Evolutionary conservation across 768 basidiomycete genomes (phyloP).

Genomic region (Lactarius indigo): DNA sequence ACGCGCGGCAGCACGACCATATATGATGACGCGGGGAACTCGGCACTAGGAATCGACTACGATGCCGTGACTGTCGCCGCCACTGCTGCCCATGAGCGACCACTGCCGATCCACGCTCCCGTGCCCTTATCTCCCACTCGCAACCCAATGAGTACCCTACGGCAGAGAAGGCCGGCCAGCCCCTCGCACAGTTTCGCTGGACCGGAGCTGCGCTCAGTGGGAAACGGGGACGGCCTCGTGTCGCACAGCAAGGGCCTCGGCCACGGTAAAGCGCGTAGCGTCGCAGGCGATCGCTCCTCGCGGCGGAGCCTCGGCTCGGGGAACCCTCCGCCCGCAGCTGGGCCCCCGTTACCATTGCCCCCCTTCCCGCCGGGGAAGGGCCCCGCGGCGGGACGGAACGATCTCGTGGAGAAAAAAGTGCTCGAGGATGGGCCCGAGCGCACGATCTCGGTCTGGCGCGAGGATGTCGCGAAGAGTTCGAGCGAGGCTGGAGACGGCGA

Average conservation of each 20-base stretch:
- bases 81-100: not conserved
- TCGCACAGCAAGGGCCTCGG: not conserved
- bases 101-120: conserved; percentile 2
- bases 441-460: conserved; percentile 37
- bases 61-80: conserved; percentile 21
- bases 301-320: conserved; percentile 15
- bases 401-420: conserved; percentile 34
- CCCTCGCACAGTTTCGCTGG: conserved; percentile 21
- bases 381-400: conserved; percentile 27
- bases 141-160: not conserved
- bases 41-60: conserved; percentile 24
- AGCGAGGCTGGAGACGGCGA: conserved; percentile 17
- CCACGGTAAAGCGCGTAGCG: conserved; percentile 22
- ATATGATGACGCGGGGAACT: conserved; percentile 18
- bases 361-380: conserved; percentile 7
- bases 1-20: conserved; percentile 24
- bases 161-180: conserved; percentile 15
- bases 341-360: not conserved
- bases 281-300: conserved; percentile 11
- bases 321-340: not conserved
- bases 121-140: conserved; percentile 1
- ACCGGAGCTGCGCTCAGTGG: not conserved
- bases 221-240: not conserved
- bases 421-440: conserved; percentile 35
- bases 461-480: conserved; percentile 33